Conservation (phyloP, 2,329 filamentous ascomycete species). For the Xylariales sp. region DNA sequence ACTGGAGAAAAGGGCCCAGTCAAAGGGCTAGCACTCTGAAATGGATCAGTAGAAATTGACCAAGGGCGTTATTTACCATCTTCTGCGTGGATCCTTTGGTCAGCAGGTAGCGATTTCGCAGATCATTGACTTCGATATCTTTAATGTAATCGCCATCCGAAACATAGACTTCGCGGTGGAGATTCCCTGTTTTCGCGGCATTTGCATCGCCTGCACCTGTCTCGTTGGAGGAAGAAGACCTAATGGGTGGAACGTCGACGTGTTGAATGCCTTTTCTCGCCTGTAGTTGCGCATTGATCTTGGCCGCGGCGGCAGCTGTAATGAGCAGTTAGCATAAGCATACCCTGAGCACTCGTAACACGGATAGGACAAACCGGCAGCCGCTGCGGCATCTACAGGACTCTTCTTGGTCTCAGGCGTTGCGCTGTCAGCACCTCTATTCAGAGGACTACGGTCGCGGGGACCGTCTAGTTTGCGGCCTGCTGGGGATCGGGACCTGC, state of each 20-base stretch:
- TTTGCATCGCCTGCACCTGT: slow-evolving; percentile 54
- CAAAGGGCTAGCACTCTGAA: slow-evolving; percentile 56
- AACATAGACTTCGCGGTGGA: slow-evolving; percentile 91
- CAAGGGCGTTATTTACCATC: slow-evolving; percentile 93
- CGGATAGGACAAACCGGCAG: slow-evolving; percentile 71
- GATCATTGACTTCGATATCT: slow-evolving; percentile 98
- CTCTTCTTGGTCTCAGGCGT: slow-evolving; percentile 59
- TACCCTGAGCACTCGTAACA: slow-evolving; percentile 1
- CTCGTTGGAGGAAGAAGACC: slow-evolving; percentile 65
- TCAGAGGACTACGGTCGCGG: slow-evolving; percentile 84
- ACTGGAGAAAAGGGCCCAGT: slow-evolving; percentile 51
- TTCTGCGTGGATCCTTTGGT: slow-evolving; percentile 98
- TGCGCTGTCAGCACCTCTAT: slow-evolving; percentile 55
- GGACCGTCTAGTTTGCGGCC: slow-evolving; percentile 73
- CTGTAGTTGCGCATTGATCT: slow-evolving; percentile 85
- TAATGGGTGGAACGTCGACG: slow-evolving; percentile 87
- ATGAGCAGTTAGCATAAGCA: slow-evolving; percentile 42
- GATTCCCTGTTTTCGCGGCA: slow-evolving; percentile 58
- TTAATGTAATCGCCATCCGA: slow-evolving; percentile 98
- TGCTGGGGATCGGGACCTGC: slow-evolving; percentile 87
- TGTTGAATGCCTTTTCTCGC: slow-evolving; percentile 91
- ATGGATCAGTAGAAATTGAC: slow-evolving; percentile 73
- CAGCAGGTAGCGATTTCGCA: slow-evolving; percentile 95
- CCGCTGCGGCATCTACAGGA: slow-evolving; percentile 76
- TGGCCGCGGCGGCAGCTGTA: slow-evolving; percentile 85